Base-by-base conservation (phyloP, 495 filamentous ascomycete genomes). In the Talaromyces trachyspermus region DNA sequence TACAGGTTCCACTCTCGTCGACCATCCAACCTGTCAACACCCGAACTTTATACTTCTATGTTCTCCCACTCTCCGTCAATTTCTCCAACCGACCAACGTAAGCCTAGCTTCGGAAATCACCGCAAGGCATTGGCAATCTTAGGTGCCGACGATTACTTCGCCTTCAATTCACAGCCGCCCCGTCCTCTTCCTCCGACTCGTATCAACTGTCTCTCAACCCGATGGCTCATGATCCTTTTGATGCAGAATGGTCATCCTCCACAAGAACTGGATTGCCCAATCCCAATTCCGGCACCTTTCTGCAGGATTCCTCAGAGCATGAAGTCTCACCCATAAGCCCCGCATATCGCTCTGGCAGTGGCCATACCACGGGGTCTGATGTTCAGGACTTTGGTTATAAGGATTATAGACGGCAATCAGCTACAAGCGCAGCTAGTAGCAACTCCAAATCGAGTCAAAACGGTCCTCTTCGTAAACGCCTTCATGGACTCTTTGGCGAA, bases 401-500 rank as follows among this genome's bases (percentile, higher is more conserved):
- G 43, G 86, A 95, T 43, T 80, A 87, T 49, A 74, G 92, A 43
- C 77, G 94, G 42, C 94, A 94, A 9, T 97, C 94, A 17, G 76
- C 89, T 47, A 87, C 89, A 7, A 96, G 90, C 61, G 82, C 83
- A 32, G 92, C 84, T 59, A 97, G 92, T 53, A 81, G 84, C 46
- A 92, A 89, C 6, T 97, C 92, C 12, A 88, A 85, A 59, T 80
- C 85, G 4, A 92, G 85, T 56, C 62, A 81, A 17, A 70, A 85
- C 52, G 77, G 82, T 42, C 78, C 79, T 29, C 71, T 86, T 42
- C 76, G 84, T 62, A 89, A 85, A 66, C 77, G 86, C 63, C 60
- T 91, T 32, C 84, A 88, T 56, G 85, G 82, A 14, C 85, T 95
- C 55, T 92, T 95, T 64, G 88, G 89, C 18, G 89, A 95, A 47